Percentiles rank a stretch among this genome's conserved stretches.
Evolutionary conservation across 1,284 basidiomycete genomes (phyloP).

Genomic region (Neonothopanus nambi): DNA sequence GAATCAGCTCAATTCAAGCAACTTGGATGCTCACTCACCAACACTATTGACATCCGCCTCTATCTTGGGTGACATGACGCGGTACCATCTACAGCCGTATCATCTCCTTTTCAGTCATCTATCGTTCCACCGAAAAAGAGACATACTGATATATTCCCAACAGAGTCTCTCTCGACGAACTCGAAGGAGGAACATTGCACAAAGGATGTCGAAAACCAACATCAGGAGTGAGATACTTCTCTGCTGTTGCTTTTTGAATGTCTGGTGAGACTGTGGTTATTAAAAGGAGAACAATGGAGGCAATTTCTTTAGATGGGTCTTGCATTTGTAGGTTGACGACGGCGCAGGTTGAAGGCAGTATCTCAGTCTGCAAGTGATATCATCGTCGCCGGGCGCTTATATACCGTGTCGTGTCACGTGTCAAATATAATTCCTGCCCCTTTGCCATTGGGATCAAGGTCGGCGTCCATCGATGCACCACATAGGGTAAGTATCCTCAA

Average conservation of each 20-base stretch:
- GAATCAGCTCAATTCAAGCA: background rate
- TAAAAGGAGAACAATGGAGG: slow-evolving; percentile 41
- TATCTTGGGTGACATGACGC: slow-evolving; percentile 52
- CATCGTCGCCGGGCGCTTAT: too few species aligned
- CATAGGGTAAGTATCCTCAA: too few species aligned
- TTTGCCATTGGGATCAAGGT: too few species aligned
- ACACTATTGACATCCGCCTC: slow-evolving; percentile 42
- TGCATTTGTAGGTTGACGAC: slow-evolving; percentile 41
- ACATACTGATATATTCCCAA: slow-evolving; percentile 56
- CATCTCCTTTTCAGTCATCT: background rate
- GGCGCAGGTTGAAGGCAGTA: background rate
- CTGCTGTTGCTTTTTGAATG: slow-evolving; percentile 46
- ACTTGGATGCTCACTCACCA: slow-evolving; percentile 32
- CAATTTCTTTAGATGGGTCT: slow-evolving; percentile 51
- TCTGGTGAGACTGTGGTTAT: slow-evolving; percentile 48
- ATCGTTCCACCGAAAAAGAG: background rate
- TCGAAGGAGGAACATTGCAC: slow-evolving; percentile 43
- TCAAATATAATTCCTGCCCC: too few species aligned
- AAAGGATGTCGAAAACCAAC: slow-evolving; percentile 57
- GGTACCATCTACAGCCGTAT: slow-evolving; percentile 50
- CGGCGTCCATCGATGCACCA: too few species aligned
- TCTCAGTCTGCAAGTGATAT: too few species aligned
- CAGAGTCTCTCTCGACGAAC: slow-evolving; percentile 48
- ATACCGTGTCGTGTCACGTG: too few species aligned
- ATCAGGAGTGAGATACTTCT: slow-evolving; percentile 50